Percentiles rank a stretch among this genome's conserved stretches.
These are phyloP conservation scores for Neoboletus subvelutipes DNA, from an alignment of 768 basidiomycete genomes.

Conservation along the genomic window DNA sequence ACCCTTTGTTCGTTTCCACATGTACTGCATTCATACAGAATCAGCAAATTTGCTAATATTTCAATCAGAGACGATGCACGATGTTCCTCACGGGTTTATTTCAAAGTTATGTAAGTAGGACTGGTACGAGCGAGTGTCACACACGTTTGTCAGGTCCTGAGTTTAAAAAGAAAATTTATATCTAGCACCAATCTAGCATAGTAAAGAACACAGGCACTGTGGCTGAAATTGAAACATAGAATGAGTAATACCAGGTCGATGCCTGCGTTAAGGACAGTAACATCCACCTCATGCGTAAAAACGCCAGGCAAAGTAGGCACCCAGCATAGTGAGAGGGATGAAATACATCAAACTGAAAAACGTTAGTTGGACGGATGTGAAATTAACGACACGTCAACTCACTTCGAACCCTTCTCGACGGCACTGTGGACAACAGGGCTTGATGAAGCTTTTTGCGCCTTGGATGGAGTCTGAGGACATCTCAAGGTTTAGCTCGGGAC, in stretches of 20 bases:
- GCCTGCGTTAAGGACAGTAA: not conserved
- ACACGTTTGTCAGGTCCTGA: not conserved
- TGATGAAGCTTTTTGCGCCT: slow-evolving; percentile 49
- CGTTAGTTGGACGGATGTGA: not conserved
- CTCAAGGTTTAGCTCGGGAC: slow-evolving; percentile 1
- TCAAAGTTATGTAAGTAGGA: not conserved
- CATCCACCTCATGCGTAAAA: slow-evolving; percentile 47
- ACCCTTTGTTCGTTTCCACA: not conserved
- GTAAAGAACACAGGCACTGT: slow-evolving; percentile 12
- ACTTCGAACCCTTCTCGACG: slow-evolving; percentile 72
- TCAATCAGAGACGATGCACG: too few relatives aligned
- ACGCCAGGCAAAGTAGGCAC: slow-evolving; percentile 87
- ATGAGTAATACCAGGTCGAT: not conserved
- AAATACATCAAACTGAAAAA: slow-evolving; percentile 73
- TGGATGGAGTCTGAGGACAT: slow-evolving; percentile 45
- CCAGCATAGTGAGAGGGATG: slow-evolving; percentile 73
- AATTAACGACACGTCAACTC: slow-evolving; percentile 25
- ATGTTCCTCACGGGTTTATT: not conserved
- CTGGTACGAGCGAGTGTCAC: not conserved
- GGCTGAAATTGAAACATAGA: slow-evolving; percentile 10
- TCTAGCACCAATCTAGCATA: slow-evolving; percentile 23
- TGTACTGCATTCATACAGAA: not conserved
- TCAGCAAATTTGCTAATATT: not conserved
- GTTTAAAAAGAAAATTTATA: slow-evolving; percentile 12
- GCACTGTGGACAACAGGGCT: slow-evolving; percentile 41